Conservation (phyloP, 768 basidiomycete species). For the Tephrocybe sp. region DNA sequence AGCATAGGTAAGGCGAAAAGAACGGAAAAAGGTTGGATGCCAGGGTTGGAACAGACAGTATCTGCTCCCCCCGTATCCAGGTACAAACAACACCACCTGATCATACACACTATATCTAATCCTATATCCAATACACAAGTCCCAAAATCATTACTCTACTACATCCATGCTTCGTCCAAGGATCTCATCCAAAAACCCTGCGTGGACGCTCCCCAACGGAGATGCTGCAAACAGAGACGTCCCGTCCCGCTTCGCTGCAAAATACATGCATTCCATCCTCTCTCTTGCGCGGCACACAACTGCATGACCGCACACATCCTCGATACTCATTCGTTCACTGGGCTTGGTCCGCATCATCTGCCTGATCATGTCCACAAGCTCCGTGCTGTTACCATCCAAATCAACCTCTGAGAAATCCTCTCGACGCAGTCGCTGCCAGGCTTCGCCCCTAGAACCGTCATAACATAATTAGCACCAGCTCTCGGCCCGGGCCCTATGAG, state of each 20-base stretch:
- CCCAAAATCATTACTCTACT: slow-evolving; percentile 25
- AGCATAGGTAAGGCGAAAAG: slow-evolving; percentile 27
- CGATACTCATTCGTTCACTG: slow-evolving; percentile 52
- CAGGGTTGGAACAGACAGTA: slow-evolving; percentile 17
- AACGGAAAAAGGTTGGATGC: slow-evolving; percentile 21
- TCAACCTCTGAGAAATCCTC: slow-evolving; percentile 91
- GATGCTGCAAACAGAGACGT: slow-evolving; percentile 54
- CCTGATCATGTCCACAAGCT: slow-evolving; percentile 66
- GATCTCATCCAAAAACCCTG: slow-evolving; percentile 66
- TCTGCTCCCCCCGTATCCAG: slow-evolving; percentile 28
- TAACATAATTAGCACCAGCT: slow-evolving; percentile 24
- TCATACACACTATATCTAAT: slow-evolving; percentile 12
- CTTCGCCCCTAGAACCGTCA: slow-evolving; percentile 66
- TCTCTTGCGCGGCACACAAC: slow-evolving; percentile 63
- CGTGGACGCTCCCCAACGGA: slow-evolving; percentile 57
- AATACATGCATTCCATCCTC: slow-evolving; percentile 57
- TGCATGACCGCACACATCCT: slow-evolving; percentile 58
- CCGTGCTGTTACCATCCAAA: slow-evolving; percentile 54
- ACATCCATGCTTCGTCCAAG: slow-evolving; percentile 45
- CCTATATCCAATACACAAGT: background rate
- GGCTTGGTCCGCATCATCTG: slow-evolving; percentile 81
- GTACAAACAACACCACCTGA: slow-evolving; percentile 17
- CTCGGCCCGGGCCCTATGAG: slow-evolving; percentile 16
- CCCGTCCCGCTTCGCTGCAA: slow-evolving; percentile 32
- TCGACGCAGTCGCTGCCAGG: slow-evolving; percentile 90